A percentile compares a stretch with the other conserved stretches of the same genome.
Evolutionary conservation across 352 stramenopile species (phyloP).

Genomic region (Aphanomyces euteiches): DNA sequence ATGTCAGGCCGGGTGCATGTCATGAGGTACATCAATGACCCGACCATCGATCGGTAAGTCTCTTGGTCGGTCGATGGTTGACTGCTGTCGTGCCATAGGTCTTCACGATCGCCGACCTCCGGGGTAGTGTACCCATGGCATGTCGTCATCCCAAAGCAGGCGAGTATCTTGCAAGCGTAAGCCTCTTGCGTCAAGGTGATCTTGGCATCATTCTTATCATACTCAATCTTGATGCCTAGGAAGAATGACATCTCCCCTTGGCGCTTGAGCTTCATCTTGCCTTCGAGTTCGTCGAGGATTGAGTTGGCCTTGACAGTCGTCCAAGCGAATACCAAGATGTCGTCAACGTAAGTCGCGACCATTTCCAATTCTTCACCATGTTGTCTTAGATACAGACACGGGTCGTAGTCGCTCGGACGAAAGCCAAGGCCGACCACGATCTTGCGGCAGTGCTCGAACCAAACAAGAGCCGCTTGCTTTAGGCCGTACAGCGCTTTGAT

Average conservation of each 20-base stretch:
- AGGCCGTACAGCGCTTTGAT: conserved; percentile 32
- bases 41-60: conserved; percentile 24
- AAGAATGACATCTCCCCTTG: conserved; percentile 32
- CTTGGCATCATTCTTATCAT: background rate
- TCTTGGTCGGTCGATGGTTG: conserved; percentile 2
- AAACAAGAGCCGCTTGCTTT: conserved; percentile 27
- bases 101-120: conserved; percentile 19
- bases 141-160: conserved; percentile 19
- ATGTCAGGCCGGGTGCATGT: conserved; percentile 34
- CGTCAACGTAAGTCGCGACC: conserved; percentile 12
- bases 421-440: background rate
- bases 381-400: no score
- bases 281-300: conserved; percentile 2
- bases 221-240: conserved; percentile 28
- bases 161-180: conserved; percentile 26
- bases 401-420: background rate
- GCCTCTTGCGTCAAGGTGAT: conserved; percentile 26
- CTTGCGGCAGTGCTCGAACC: conserved; percentile 16
- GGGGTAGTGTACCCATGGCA: conserved; percentile 22
- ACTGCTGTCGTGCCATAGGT: conserved; percentile 10
- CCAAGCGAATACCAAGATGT: background rate
- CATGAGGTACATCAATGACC: conserved; percentile 32
- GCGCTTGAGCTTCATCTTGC: conserved; percentile 8
- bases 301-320: background rate
- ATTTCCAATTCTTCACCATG: conserved; percentile 18